Evolutionary conservation across 2,329 filamentous ascomycete genomes (phyloP).

Genomic region (Macrophomina phaseolina): DNA sequence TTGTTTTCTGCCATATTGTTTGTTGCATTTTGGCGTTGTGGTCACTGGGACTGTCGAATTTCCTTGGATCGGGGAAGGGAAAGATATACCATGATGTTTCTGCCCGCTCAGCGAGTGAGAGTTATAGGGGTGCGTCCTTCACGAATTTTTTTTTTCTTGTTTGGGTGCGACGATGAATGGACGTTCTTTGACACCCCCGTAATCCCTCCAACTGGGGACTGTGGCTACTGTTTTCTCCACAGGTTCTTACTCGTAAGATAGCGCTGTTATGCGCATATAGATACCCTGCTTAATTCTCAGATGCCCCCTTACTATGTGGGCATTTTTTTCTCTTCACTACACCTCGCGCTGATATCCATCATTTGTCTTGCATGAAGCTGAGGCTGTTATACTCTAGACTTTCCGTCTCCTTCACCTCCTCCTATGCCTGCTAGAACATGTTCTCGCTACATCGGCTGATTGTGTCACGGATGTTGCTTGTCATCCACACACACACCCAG

Average conservation of each 20-base stretch:
- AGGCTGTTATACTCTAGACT: no score
- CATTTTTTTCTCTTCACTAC: neutral
- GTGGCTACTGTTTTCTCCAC: neutral
- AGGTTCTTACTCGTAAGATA: neutral
- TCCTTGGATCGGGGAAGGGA: neutral
- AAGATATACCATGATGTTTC: neutral
- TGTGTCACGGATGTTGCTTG: no score
- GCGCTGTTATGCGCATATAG: neutral
- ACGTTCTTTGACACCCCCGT: neutral
- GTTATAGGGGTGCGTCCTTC: neutral
- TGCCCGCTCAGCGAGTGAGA: conserved; percentile 10
- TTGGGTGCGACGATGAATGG: conserved; percentile 7
- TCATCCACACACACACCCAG: no score
- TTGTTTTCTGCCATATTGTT: neutral
- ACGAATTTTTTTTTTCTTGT: neutral
- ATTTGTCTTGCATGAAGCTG: neutral
- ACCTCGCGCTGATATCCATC: no score
- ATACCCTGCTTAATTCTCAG: conserved; percentile 5
- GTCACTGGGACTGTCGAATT: neutral
- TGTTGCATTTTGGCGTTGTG: conserved; percentile 7
- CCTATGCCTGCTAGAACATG: no score
- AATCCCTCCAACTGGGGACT: conserved; percentile 1
- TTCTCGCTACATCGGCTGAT: no score
- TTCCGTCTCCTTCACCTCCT: no score
- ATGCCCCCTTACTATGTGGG: neutral